Base-by-base conservation (phyloP, 2,329 filamentous ascomycete species). In the Penicillium frequentans region DNA sequence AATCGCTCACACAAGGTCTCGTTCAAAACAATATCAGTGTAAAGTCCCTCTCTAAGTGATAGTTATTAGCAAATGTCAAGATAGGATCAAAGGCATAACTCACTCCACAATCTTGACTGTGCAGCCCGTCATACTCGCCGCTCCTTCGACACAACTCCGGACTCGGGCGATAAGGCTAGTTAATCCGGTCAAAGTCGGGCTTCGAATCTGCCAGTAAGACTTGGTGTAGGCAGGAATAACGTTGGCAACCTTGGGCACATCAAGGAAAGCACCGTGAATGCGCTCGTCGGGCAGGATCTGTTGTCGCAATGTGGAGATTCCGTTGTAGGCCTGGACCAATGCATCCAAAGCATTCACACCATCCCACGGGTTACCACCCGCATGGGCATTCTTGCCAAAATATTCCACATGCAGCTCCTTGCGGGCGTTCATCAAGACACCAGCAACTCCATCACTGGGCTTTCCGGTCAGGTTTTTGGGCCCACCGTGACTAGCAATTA, bases 341-440 rank as follows among this genome's bases (percentile, higher is more conserved):
- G 83, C 84, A 61, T 87, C 84, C 0, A 86, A 76, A 0, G 84
- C 84, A 64, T 87, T 86, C 61, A 82, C 77, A 0, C 84, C 84
- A 5, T 83, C 74, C 83, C 83, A 86, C 0, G 84, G 84, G 16
- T 75, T 79, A 3, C 79, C 79, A 0, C 81, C 83, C 0, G 83
- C 84, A 60, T 86, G 84, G 0, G 84, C 82, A 54, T 80, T 80
- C 50, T 77, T 78, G 1, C 84, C 85, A 1, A 64, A 69, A 56
- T 80, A 82, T 58, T 75, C 73, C 39, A 77, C 73, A n/a, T 64
- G 62, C n/a, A 77, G 62, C 31, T 74, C 66, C 37, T 75, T 69
- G 3, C 71, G 65, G 3, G 73, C 73, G 42, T 75, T 72, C 64
- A 68, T 71, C 8, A 68, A 48, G 0, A 66, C 62, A 1, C 70